Percentiles rank a stretch among this genome's conserved stretches.
phyloP scores from a whole-genome alignment of 2,329 filamentous ascomycete genomes.

The Trichoderma citrinoviride region DNA sequence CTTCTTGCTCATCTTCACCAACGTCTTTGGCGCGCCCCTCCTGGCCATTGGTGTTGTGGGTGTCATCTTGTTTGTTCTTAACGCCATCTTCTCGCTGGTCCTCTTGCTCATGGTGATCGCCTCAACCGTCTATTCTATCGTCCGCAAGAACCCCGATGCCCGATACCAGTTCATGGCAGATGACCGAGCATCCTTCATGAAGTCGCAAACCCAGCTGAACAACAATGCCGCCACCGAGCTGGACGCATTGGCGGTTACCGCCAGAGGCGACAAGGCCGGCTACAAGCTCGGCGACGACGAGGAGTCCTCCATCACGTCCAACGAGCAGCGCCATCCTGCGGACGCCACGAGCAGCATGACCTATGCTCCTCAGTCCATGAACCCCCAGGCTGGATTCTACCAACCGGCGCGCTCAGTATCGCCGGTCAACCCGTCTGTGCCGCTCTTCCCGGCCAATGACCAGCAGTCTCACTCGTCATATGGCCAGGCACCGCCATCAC shows the following conservation, averaged over 20 bases:
- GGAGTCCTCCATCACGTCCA: conserved; percentile 41
- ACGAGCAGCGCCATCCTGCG: conserved; percentile 25
- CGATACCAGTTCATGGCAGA: conserved; percentile 97
- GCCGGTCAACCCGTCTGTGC: conserved; percentile 16
- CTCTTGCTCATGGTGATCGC: conserved; percentile 73
- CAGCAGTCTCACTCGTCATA: conserved; percentile 2
- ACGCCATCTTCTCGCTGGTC: conserved; percentile 78
- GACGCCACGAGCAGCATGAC: conserved; percentile 6
- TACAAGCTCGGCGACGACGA: conserved; percentile 44
- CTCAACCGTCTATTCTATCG: conserved; percentile 66
- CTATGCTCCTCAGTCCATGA: conserved; percentile 15
- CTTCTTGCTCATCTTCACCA: conserved; percentile 84
- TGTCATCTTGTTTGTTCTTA: conserved; percentile 83
- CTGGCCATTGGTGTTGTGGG: conserved; percentile 86
- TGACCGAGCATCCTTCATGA: conserved; percentile 95
- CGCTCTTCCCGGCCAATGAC: conserved; percentile 16
- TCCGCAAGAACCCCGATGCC: conserved; percentile 90
- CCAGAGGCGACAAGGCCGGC: conserved; percentile 72
- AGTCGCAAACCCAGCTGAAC: conserved; percentile 79
- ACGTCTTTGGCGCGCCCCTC: conserved; percentile 78
- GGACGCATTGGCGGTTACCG: conserved; percentile 83
- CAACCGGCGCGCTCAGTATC: conserved; percentile 6
- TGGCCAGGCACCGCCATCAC: conserved; percentile 28
- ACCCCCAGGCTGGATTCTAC: neutral
- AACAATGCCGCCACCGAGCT: conserved; percentile 68